phyloP scores from a whole-genome alignment of 1,139 yeast species.

The Kodamaea suecica region DNA sequence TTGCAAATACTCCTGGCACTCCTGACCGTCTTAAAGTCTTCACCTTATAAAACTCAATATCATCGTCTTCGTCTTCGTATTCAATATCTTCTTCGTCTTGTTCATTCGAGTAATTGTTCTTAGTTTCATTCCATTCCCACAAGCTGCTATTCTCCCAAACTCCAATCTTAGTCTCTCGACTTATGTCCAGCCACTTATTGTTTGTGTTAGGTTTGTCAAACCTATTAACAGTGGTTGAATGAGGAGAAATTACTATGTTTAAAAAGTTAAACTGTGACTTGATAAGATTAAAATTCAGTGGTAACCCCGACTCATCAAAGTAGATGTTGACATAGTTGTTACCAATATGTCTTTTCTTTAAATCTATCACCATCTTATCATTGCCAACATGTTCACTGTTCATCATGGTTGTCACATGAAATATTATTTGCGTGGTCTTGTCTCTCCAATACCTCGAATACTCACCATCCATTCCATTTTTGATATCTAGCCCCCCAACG shows the following conservation, averaged over 20 bases:
- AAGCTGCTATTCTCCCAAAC: constrained; percentile 1
- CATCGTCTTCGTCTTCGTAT: constrained; percentile 10
- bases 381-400: constrained; percentile 23
- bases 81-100: constrained; percentile 8
- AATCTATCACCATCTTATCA: constrained; percentile 42
- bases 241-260: constrained; percentile 75
- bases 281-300: constrained; percentile 69
- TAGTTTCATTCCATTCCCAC: constrained; percentile 4
- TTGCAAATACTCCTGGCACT: constrained; percentile 73
- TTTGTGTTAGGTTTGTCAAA: constrained; percentile 4
- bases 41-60: constrained; percentile 48
- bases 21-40: constrained; percentile 64
- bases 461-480: constrained; percentile 68
- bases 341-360: constrained; percentile 83
- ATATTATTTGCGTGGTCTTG: constrained; percentile 67
- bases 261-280: constrained; percentile 80
- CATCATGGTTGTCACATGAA: constrained; percentile 83
- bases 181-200: not conserved
- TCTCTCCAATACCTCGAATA: constrained; percentile 73
- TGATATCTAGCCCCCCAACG: constrained; percentile 78
- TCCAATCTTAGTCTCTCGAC: not conserved
- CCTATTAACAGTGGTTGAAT: constrained; percentile 22
- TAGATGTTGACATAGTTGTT: constrained; percentile 78
- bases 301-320: constrained; percentile 67
- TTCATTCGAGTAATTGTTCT: not conserved